These are phyloP conservation scores for Trichoderma hamatum DNA, from an alignment of 2,329 filamentous ascomycete genomes.

Conservation along the genomic window DNA sequence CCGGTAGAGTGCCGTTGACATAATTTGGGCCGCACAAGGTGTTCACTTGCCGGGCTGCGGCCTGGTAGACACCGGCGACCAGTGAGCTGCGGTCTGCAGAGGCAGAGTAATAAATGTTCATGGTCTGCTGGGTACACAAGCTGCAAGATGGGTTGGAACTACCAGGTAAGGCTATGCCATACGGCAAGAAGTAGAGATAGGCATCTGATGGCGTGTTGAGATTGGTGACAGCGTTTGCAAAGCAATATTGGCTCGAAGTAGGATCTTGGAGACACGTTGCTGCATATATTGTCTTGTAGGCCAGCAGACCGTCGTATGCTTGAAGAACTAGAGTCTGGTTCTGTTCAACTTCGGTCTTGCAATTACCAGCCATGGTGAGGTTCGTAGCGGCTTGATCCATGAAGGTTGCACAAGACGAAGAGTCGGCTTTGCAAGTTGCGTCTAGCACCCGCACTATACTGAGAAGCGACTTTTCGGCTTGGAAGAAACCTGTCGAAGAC, in stretches of 20 bases:
- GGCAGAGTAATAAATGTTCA: constrained; percentile 76
- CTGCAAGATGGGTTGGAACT: constrained; percentile 74
- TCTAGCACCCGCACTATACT: constrained; percentile 78
- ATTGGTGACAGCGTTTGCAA: constrained; percentile 83
- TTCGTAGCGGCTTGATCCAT: constrained; percentile 67
- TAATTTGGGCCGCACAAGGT: constrained; percentile 61
- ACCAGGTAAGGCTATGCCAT: constrained; percentile 71
- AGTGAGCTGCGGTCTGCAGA: constrained; percentile 67
- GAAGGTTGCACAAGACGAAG: constrained; percentile 64
- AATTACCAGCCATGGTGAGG: constrained; percentile 65
- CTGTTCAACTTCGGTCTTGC: constrained; percentile 68
- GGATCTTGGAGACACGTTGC: constrained; percentile 78
- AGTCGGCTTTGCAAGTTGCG: constrained; percentile 71
- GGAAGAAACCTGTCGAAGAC: constrained; percentile 84
- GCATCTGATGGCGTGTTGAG: constrained; percentile 67
- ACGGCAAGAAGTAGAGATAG: constrained; percentile 83
- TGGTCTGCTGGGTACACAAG: constrained; percentile 75
- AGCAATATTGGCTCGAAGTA: constrained; percentile 71
- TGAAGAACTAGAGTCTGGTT: constrained; percentile 72
- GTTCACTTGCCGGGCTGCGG: constrained; percentile 75
- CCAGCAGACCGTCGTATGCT: constrained; percentile 73
- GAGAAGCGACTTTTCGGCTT: constrained; percentile 70
- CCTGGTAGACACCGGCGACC: constrained; percentile 68
- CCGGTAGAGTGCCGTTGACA: constrained; percentile 59
- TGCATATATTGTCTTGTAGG: constrained; percentile 77